Base-by-base conservation (phyloP, 345 rosid genomes). In the Moringa oleifera region DNA sequence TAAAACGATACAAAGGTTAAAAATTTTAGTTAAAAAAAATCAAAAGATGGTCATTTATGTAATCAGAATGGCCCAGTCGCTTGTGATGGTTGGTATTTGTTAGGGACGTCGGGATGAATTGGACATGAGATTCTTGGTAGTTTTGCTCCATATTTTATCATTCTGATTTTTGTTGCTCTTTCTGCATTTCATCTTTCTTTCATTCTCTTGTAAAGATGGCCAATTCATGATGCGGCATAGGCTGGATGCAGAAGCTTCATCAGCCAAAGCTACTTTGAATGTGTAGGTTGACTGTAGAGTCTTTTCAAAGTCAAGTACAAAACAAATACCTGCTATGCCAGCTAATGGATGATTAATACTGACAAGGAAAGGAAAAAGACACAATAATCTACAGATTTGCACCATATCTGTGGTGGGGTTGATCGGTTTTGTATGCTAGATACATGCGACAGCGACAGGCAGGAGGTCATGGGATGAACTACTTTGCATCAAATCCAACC, bases 401-500 rank as follows among this genome's bases (percentile, higher is more conserved):
- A 50, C 19, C 53, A 53, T 22, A 60, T 72, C 70, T 23, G 18
- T 59, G 60, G 79, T 79, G 77, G 79, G 80, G 71, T 61, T 60
- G 51, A 18, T 10, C n/a, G 20, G 47, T 70, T 59, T 67, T 71
- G 77, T 70, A 69, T 49, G 62, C 59, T 55, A 47, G 18, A 20
- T 53, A 19, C 47, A 25, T 24, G 56, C 55, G 16, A 61, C 51
- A 23, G n/a, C 70, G 77, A 61, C 58, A 63, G 66, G 53, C 70
- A 66, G 64, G 54, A 12, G 64, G 53, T 67, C 61, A 74, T 66
- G 79, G 47, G 50, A 59, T 63, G 49, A 57, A 57, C 31, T 23
- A 64, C 78, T 70, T 68, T 61, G 71, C 73, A 76, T 61, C 79
- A 69, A 76, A 73, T 62, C 21, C 28, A 23, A 12, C 45, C 67